A percentile compares a stretch with the other conserved stretches of the same genome.
Conservation (phyloP, 331 rosid species). For the Rosa hybrid region DNA sequence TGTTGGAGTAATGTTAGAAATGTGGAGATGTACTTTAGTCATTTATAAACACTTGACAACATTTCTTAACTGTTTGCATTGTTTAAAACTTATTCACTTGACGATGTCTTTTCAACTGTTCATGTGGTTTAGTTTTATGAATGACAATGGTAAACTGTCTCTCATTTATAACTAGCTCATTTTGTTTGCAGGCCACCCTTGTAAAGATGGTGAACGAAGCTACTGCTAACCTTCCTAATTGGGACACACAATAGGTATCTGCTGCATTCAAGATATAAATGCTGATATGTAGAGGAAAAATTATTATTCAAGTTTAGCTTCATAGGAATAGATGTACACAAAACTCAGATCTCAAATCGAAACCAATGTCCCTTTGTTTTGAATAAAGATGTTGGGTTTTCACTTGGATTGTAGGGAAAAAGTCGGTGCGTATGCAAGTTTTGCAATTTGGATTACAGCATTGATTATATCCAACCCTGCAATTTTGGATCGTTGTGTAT, state of each 20-base stretch:
- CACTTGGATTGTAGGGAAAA: not conserved
- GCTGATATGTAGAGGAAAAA: not conserved
- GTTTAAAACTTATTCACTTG: not conserved
- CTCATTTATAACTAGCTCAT: slow-evolving; percentile 14
- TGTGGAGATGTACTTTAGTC: not conserved
- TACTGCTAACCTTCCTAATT: slow-evolving; percentile 69
- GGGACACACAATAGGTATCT: slow-evolving; percentile 52
- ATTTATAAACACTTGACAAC: not conserved
- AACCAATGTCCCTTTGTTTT: not conserved
- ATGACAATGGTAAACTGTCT: not conserved
- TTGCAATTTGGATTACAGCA: not conserved
- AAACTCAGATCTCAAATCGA: slow-evolving; percentile 18
- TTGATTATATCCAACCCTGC: not conserved
- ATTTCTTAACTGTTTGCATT: not conserved
- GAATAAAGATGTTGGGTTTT: not conserved
- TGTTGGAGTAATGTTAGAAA: not conserved
- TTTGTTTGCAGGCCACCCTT: slow-evolving; percentile 64
- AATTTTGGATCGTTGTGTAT: not conserved
- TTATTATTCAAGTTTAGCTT: not conserved
- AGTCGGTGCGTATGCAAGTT: not conserved
- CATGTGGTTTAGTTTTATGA: not conserved
- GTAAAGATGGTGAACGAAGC: slow-evolving; percentile 94
- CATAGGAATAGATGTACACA: slow-evolving; percentile 5
- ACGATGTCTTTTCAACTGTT: not conserved
- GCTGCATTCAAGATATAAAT: slow-evolving; percentile 1